Evolutionary conservation across 805 yeast species (phyloP), one percentile per base, ranked within the genome.

Genomic region (Middelhovenomyces tepae): DNA sequence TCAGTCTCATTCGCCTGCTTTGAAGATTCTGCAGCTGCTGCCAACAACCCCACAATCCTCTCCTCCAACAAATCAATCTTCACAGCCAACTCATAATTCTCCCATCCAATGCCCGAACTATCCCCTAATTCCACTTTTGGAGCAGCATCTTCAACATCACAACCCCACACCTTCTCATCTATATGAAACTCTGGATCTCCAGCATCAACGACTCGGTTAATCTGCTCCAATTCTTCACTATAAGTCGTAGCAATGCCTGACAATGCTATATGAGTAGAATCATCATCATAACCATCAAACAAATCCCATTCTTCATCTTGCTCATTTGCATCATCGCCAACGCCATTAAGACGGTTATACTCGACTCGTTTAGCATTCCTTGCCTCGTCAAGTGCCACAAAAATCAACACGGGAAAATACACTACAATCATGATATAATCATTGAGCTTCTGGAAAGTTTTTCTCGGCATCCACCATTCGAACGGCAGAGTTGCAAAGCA

Each of bases 321-420:
- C 49, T 80, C 89, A 51, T 81, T 82, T 14, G 85, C 82, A 55
- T 84, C 95, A 52, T 84, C 94, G 1, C 80, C 62, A 13, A 73
- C 54, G 2, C 74, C 71, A 42, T 65, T 69, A 36, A 67, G 57
- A 41, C 94, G 64, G 54, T 84, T 84, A 54, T 79, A 83, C 33
- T 65, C 67, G 14, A 84, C 75, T 46, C 91, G 62, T 45, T 73
- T 69, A 1, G 94, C 91, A 21, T 62, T 67, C 23, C 70, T 61
- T 4, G 77, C 65, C 54, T 85, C 95, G 43, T 67, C 72, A 16
- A 70, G 42, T 0, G 91, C 71, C 34, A 78, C 73, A 32, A 73
- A 60, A 1, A 67, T 33, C 43, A 85, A 62, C 28, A 75, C 59
- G 2, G 95, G 94, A 2, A 78, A 62, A 55, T 84, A 85, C 5